Percentiles rank a stretch among this genome's conserved stretches.
These are phyloP conservation scores for Pichia sporocuriosa DNA, from an alignment of 805 yeast genomes.

Conservation along the genomic window DNA sequence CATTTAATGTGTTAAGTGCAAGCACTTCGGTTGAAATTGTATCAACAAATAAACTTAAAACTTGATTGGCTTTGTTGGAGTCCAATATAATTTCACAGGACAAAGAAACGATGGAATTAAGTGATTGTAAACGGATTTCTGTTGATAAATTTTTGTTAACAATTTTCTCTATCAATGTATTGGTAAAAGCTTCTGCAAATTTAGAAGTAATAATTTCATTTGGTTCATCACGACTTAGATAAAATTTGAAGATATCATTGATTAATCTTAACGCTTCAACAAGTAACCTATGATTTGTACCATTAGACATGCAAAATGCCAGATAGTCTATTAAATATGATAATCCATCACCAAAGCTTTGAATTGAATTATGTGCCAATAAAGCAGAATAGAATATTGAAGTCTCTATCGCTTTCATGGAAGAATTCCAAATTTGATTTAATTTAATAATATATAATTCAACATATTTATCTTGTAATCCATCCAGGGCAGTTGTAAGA, in stretches of 20 bases:
- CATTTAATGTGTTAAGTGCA: conserved; percentile 18
- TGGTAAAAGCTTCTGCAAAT: conserved; percentile 9
- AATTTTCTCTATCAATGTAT: conserved; percentile 20
- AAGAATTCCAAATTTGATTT: conserved; percentile 15
- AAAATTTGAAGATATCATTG: conserved; percentile 16
- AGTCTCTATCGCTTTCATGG: conserved; percentile 26
- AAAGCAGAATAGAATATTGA: conserved; percentile 33
- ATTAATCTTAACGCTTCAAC: conserved; percentile 24
- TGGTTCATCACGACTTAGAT: conserved; percentile 11
- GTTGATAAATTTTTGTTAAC: conserved; percentile 27
- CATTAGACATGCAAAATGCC: conserved; percentile 15
- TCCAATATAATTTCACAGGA: conserved; percentile 14
- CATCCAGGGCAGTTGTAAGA: conserved; percentile 24
- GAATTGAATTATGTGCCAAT: conserved; percentile 27
- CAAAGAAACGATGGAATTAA: conserved; percentile 18
- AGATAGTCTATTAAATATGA: conserved; percentile 18
- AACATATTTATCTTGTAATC: conserved; percentile 20
- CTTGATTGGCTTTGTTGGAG: background rate
- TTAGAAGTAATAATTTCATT: conserved; percentile 2
- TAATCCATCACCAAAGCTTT: conserved; percentile 26
- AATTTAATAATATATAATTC: conserved; percentile 16
- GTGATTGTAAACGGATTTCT: conserved; percentile 28
- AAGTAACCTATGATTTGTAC: conserved; percentile 27
- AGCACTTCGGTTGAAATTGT: conserved; percentile 27
- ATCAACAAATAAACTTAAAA: conserved; percentile 18